These are phyloP conservation scores for Elymus sibiricus DNA, from an alignment of 176 grass and related monocot species.

Conservation along the genomic window DNA sequence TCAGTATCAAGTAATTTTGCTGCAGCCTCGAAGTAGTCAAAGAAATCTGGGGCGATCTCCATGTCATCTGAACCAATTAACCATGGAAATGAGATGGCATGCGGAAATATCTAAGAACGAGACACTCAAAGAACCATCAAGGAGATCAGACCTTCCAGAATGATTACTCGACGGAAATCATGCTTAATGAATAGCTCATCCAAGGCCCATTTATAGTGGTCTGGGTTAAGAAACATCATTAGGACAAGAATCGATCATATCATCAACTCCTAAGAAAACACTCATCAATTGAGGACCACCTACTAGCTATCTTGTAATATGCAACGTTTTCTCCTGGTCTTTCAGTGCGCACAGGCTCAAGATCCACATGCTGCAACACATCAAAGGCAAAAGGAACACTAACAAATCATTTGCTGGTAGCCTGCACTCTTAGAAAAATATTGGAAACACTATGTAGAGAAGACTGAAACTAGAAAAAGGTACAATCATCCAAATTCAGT, in stretches of 20 bases:
- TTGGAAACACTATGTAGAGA: not conserved
- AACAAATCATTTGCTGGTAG: not conserved
- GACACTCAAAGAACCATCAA: slow-evolving; percentile 11
- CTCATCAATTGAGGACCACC: slow-evolving; percentile 25
- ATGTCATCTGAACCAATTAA: slow-evolving; percentile 82
- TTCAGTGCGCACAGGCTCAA: slow-evolving; percentile 87
- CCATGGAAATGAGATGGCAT: slow-evolving; percentile 16
- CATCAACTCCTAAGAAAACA: slow-evolving; percentile 11
- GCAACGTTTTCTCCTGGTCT: slow-evolving; percentile 85
- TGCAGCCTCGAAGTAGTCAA: slow-evolving; percentile 88
- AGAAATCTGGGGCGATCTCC: slow-evolving; percentile 95
- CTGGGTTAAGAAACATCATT: slow-evolving; percentile 46
- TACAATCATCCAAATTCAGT: too few species aligned
- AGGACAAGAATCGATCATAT: slow-evolving; percentile 14
- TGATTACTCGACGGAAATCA: slow-evolving; percentile 87
- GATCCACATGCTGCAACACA: slow-evolving; percentile 79
- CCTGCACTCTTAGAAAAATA: not conserved
- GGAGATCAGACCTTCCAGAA: slow-evolving; percentile 81
- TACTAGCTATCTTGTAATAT: slow-evolving; percentile 99
- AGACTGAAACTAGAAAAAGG: too few species aligned
- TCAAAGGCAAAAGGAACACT: slow-evolving; percentile 6
- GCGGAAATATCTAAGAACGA: slow-evolving; percentile 6
- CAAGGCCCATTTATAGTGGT: slow-evolving; percentile 97
- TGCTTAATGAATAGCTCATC: slow-evolving; percentile 80
- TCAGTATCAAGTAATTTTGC: slow-evolving; percentile 86